These are phyloP conservation scores for Polytrichum formosum DNA, from an alignment of 225 moss, liverwort and hornwort genomes.

Conservation along the genomic window DNA sequence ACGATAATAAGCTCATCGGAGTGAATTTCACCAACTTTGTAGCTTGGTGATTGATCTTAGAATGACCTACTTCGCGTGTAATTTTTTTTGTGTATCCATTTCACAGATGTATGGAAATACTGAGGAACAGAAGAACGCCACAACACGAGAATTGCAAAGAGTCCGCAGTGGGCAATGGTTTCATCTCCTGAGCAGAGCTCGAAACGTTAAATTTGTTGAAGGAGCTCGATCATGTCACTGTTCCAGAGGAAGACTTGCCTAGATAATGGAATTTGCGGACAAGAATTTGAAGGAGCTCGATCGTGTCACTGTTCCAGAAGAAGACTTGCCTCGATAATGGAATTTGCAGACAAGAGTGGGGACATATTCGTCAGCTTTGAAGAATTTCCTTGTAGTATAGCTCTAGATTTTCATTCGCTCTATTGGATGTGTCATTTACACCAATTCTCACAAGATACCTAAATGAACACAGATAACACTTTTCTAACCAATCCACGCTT, in stretches of 20 bases:
- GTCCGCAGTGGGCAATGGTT: conserved; percentile 19
- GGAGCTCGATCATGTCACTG: conserved; percentile 11
- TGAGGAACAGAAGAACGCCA: not conserved
- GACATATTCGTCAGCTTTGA: conserved; percentile 34
- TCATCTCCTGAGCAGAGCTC: conserved; percentile 26
- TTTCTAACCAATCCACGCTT: no score
- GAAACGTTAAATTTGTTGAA: conserved; percentile 18
- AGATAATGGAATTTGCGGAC: conserved; percentile 21
- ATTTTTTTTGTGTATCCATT: no score
- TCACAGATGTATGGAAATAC: not conserved
- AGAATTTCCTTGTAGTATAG: conserved; percentile 15
- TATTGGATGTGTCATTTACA: no score
- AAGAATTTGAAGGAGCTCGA: conserved; percentile 25
- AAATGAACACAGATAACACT: no score
- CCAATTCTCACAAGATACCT: no score
- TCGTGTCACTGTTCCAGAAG: conserved; percentile 19
- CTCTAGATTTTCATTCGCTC: no score
- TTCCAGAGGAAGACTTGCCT: conserved; percentile 21
- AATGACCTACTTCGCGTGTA: no score
- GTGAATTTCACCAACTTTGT: no score
- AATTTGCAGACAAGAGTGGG: conserved; percentile 13
- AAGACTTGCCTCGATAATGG: conserved; percentile 17
- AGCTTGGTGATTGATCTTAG: no score
- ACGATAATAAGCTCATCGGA: no score
- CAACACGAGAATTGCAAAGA: not conserved